These are phyloP conservation scores for Chrysopogon serrulatus DNA, from an alignment of 176 grass and related monocot species.

Conservation along the genomic window DNA sequence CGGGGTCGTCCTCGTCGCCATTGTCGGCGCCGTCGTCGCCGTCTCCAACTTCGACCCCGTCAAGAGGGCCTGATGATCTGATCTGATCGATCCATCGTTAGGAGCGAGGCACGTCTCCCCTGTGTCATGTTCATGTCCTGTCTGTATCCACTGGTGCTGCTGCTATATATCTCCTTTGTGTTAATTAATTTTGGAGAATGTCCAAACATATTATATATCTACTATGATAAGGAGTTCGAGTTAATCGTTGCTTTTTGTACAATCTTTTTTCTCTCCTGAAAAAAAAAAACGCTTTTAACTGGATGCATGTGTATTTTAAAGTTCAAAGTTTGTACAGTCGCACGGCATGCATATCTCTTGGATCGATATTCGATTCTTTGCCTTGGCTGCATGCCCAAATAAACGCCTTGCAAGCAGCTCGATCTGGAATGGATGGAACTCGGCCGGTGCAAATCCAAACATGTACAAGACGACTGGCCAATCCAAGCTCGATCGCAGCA, in stretches of 20 bases:
- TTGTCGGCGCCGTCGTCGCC: constrained; percentile 59
- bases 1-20: constrained; percentile 44
- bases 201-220: constrained; percentile 15
- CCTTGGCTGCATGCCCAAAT: too few species aligned
- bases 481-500: too few species aligned
- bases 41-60: constrained; percentile 80
- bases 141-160: background rate
- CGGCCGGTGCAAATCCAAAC: too few species aligned
- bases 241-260: background rate
- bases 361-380: too few species aligned
- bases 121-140: background rate
- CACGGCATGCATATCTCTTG: too few species aligned
- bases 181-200: constrained; percentile 8
- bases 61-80: constrained; percentile 47
- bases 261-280: background rate
- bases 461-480: too few species aligned
- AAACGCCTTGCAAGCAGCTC: too few species aligned
- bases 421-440: too few species aligned
- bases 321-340: too few species aligned
- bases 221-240: background rate
- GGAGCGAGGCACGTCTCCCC: background rate
- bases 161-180: background rate
- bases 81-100: background rate
- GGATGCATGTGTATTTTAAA: background rate
- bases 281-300: background rate